Percentiles rank a stretch among this genome's conserved stretches.
Conservation (phyloP, 2,329 filamentous ascomycete genomes). For the Thelonectria blattea region DNA sequence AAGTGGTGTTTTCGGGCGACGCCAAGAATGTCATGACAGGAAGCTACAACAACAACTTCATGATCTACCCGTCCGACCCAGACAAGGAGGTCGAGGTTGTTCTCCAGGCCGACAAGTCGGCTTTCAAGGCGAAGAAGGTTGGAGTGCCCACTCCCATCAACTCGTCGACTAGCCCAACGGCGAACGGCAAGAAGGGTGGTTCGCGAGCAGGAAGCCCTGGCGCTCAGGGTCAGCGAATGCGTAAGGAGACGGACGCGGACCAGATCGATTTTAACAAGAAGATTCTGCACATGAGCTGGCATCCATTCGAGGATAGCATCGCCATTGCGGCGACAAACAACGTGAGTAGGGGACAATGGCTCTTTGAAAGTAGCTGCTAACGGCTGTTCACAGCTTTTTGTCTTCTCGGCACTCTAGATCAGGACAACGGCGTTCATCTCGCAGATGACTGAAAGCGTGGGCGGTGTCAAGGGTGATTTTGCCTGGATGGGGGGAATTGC, state of each 20-base stretch:
- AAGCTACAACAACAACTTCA: constrained; percentile 99
- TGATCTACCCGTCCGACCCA: constrained; percentile 98
- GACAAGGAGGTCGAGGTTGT: constrained; percentile 98
- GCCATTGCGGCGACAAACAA: constrained; percentile 99
- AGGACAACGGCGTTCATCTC: constrained; percentile 36
- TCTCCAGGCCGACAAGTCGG: constrained; percentile 96
- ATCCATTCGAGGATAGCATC: constrained; percentile 99
- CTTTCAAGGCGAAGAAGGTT: constrained; percentile 99
- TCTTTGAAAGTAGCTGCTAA: constrained; percentile 32
- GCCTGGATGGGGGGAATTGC: constrained; percentile 22
- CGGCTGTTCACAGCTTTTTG: constrained; percentile 65
- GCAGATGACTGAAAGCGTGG: constrained; percentile 27
- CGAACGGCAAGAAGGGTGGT: constrained; percentile 83
- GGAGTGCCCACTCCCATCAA: constrained; percentile 98
- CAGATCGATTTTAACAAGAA: constrained; percentile 99
- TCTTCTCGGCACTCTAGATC: constrained; percentile 75
- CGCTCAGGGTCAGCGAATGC: constrained; percentile 87
- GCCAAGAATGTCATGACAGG: constrained; percentile 99
- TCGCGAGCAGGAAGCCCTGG: constrained; percentile 88
- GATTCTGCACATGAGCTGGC: constrained; percentile 99
- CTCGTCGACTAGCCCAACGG: constrained; percentile 73
- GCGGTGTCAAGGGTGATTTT: constrained; percentile 22
- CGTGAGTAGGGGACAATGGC: constrained; percentile 63
- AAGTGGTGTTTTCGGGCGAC: constrained; percentile 98
- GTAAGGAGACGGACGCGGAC: constrained; percentile 98